Evolutionary conservation across 202 grass and related monocot genomes (phyloP), one percentile per base, ranked within the genome.

Genomic region (Digitaria exilis): DNA sequence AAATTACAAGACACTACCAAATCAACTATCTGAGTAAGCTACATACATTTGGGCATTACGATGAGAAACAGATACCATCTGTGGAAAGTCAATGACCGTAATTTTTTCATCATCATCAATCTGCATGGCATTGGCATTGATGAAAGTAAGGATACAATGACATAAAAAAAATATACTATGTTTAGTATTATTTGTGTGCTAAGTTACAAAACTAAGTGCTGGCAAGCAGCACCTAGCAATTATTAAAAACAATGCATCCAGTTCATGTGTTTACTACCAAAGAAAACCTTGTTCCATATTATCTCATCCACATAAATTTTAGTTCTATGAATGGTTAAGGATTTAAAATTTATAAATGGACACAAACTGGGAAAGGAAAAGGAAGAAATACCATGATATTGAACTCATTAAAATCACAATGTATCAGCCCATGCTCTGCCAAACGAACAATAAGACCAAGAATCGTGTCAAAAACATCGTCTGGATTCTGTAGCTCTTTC

Each of bases 401-500:
- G 76, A 98, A 98, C 79, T 98, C 93, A 73, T 98, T 98, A 75
- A 98, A 98, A 80, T 98, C 96, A 86, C 96, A 98, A 83, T 94
- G 93, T 78, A 98, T 98, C 62, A 98, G 91, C 44, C 96, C 96
- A 92, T 98, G 96, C 80, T 98, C 96, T 25, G 89, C 91, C 74
- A 96, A 85, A 54, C 93, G 93, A 87, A 98, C 79, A 41, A 94
- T 84, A 60, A 95, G 89, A 71, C 85, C 85, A 81, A 98, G 92
- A 83, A 94, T 94, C 58, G 75, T 94, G 45, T 96, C 87, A 69
- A 98, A 92, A 69, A 98, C 89, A 73, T 90, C 89, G 54, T 98
- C 96, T 80, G 96, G 77, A 77, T 95, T 93, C 79, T 90, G 80
- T 58, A 98, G 82, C 65, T 90, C 77, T 81, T 88, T 91, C 58